These are phyloP conservation scores for Chlorociboria aeruginascens DNA, from an alignment of 495 filamentous ascomycete genomes.

Conservation along the genomic window DNA sequence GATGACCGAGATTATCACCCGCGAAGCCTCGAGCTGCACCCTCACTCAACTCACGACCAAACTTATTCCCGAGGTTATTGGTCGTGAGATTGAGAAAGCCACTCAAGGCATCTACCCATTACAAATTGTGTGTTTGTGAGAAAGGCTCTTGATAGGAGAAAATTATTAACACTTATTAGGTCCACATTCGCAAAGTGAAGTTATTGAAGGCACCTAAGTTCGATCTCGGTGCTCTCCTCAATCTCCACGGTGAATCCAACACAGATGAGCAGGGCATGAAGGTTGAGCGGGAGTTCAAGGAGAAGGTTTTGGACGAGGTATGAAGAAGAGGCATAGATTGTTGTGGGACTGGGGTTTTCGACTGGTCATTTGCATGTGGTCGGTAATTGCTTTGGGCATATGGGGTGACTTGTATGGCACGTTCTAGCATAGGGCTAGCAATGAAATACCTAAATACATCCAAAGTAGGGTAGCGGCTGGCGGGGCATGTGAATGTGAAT, in stretches of 20 bases:
- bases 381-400: slow-evolving; percentile 42
- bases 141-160: not conserved
- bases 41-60: slow-evolving; percentile 91
- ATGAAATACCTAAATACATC: slow-evolving; percentile 19
- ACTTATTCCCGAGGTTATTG: slow-evolving; percentile 98
- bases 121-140: slow-evolving; percentile 67
- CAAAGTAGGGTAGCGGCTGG: slow-evolving; percentile 2
- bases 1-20: slow-evolving; percentile 98
- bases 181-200: slow-evolving; percentile 99
- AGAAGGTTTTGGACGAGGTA: slow-evolving; percentile 83
- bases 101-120: slow-evolving; percentile 98
- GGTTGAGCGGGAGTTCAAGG: slow-evolving; percentile 99
- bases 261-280: slow-evolving; percentile 96
- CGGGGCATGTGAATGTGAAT: not conserved
- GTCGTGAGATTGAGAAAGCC: slow-evolving; percentile 98
- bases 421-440: slow-evolving; percentile 33
- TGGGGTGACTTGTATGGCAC: slow-evolving; percentile 35
- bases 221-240: slow-evolving; percentile 89
- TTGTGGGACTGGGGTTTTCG: slow-evolving; percentile 34
- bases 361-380: slow-evolving; percentile 24
- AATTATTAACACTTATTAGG: slow-evolving; percentile 43
- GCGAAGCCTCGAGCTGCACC: slow-evolving; percentile 87
- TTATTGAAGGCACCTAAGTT: slow-evolving; percentile 97
- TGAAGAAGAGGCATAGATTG: slow-evolving; percentile 48
- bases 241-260: slow-evolving; percentile 90